These are phyloP conservation scores for Rhododendron ferrugineum DNA, from an alignment of 148 eudicot genomes.

Conservation along the genomic window DNA sequence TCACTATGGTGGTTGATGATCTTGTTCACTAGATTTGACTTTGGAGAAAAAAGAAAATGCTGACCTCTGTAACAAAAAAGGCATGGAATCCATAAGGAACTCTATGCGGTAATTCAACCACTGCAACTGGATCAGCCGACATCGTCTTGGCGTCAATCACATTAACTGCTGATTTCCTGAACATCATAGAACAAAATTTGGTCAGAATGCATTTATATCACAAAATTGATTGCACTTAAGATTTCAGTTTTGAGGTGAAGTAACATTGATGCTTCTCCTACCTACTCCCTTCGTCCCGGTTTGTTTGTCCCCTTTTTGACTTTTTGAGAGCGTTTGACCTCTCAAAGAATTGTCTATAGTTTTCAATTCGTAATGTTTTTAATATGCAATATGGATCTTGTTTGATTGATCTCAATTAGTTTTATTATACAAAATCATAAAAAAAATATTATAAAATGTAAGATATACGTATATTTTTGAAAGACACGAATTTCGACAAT, in stretches of 20 bases:
- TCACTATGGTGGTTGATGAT: neutral
- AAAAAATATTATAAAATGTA: no score
- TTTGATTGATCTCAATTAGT: no score
- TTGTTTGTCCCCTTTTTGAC: no score
- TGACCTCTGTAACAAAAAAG: constrained; percentile 87
- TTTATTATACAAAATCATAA: no score
- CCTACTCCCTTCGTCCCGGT: no score
- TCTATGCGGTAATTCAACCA: constrained; percentile 74
- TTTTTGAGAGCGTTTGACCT: no score
- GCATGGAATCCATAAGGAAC: constrained; percentile 99
- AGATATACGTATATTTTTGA: no score
- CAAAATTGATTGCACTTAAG: neutral
- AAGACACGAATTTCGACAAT: no score
- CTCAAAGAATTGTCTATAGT: no score
- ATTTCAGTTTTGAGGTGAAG: neutral
- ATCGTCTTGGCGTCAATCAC: constrained; percentile 92
- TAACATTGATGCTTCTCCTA: neutral
- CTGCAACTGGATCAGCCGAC: constrained; percentile 91
- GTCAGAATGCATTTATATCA: neutral
- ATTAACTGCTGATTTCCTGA: constrained; percentile 75
- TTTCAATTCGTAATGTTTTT: no score
- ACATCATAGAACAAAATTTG: constrained; percentile 10
- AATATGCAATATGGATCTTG: no score
- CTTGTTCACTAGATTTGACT: neutral
- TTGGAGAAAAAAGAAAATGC: constrained; percentile 7